These are phyloP conservation scores for Myxozyma melibiosi DNA, from an alignment of 805 yeast species.

Conservation along the genomic window DNA sequence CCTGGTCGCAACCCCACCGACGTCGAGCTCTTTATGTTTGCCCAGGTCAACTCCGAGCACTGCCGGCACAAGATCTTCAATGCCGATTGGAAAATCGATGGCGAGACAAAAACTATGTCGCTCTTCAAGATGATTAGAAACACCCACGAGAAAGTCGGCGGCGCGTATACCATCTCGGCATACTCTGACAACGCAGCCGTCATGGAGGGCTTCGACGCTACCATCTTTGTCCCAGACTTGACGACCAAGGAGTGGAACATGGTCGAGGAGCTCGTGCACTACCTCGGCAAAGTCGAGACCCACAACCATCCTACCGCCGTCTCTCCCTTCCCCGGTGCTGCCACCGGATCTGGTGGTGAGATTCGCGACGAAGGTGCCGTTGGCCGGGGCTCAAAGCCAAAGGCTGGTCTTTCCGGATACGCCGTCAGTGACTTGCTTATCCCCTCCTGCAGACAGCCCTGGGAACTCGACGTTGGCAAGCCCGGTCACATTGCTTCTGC, in stretches of 20 bases:
- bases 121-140: slow-evolving; percentile 94
- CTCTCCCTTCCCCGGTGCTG: slow-evolving; percentile 99
- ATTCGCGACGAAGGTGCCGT: slow-evolving; percentile 99
- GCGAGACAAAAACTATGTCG: slow-evolving; percentile 67
- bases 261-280: slow-evolving; percentile 76
- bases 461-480: slow-evolving; percentile 90
- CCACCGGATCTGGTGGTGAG: slow-evolving; percentile 99
- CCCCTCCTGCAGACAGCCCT: slow-evolving; percentile 85
- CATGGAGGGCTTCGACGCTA: slow-evolving; percentile 75
- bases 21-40: slow-evolving; percentile 97
- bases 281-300: slow-evolving; percentile 94
- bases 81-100: slow-evolving; percentile 97
- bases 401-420: slow-evolving; percentile 94
- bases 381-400: slow-evolving; percentile 96
- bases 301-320: slow-evolving; percentile 99
- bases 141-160: slow-evolving; percentile 68
- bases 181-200: slow-evolving; percentile 98
- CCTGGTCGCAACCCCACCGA: slow-evolving; percentile 91
- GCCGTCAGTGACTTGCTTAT: slow-evolving; percentile 87
- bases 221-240: slow-evolving; percentile 74
- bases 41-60: slow-evolving; percentile 98
- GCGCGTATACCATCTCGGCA: slow-evolving; percentile 81
- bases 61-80: slow-evolving; percentile 99
- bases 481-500: slow-evolving; percentile 93
- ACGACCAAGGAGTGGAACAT: slow-evolving; percentile 72